A percentile compares a stretch with the other conserved stretches of the same genome.
phyloP scores from a whole-genome alignment of 331 rosid species.

The Phaseolus coccineus region DNA sequence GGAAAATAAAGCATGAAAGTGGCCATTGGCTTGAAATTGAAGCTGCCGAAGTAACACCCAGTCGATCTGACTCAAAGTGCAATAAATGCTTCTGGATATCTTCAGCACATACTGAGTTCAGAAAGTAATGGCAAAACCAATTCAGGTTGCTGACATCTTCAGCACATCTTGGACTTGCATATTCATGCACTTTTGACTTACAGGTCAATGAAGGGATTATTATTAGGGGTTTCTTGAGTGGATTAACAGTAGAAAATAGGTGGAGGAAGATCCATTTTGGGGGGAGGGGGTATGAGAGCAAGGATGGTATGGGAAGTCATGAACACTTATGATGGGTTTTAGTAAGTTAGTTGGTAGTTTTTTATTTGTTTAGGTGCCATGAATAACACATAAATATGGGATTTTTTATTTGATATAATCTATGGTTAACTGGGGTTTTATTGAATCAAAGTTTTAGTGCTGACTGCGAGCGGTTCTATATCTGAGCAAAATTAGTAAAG shows the following conservation, averaged over 20 bases:
- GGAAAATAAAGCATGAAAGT: conserved; percentile 94
- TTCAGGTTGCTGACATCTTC: conserved; percentile 57
- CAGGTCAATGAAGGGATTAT: not conserved
- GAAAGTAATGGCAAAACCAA: conserved; percentile 63
- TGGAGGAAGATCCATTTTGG: too few species aligned
- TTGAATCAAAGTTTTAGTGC: not conserved
- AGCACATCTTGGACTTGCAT: conserved; percentile 9
- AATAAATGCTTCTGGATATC: conserved; percentile 62
- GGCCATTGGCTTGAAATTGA: conserved; percentile 95
- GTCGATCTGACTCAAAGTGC: conserved; percentile 64
- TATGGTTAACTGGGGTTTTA: not conserved
- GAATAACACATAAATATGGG: not conserved
- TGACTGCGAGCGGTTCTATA: not conserved
- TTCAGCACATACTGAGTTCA: conserved; percentile 52
- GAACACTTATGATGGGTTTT: too few species aligned
- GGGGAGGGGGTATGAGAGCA: too few species aligned
- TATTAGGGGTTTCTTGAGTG: conserved; percentile 15
- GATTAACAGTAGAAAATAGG: not conserved
- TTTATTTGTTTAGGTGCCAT: too few species aligned
- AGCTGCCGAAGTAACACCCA: conserved; percentile 66
- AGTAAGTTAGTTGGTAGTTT: too few species aligned
- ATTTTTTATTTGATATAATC: conserved; percentile 2
- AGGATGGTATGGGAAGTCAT: too few species aligned
- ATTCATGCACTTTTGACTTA: conserved; percentile 4
- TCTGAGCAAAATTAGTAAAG: not conserved